Evolutionary conservation across 176 grass and related monocot species (phyloP).

Genomic region (Musa acuminata): DNA sequence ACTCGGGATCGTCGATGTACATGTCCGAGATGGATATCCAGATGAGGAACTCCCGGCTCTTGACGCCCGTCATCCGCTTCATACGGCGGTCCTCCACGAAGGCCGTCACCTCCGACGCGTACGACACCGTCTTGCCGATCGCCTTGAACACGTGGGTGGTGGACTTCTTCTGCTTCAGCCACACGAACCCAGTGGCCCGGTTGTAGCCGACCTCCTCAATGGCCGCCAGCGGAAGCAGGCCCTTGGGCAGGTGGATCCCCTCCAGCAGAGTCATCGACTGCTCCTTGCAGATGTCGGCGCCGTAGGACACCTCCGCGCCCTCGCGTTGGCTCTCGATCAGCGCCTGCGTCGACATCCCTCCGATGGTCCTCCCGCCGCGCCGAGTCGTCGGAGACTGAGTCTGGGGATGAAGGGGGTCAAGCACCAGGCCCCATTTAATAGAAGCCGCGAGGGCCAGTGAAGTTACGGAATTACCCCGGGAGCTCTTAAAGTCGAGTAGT

Average conservation of each 20-base stretch:
- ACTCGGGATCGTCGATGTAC: slow-evolving; percentile 27
- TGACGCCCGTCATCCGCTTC: slow-evolving; percentile 44
- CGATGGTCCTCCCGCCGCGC: too few relatives aligned
- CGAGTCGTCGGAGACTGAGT: too few relatives aligned
- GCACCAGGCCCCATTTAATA: too few relatives aligned
- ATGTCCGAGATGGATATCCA: slow-evolving; percentile 26
- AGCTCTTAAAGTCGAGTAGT: too few relatives aligned
- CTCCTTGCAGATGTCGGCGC: slow-evolving; percentile 41
- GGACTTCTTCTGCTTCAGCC: slow-evolving; percentile 45
- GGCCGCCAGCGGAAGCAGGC: slow-evolving; percentile 37
- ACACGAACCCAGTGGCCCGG: slow-evolving; percentile 43
- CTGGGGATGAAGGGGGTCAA: too few relatives aligned
- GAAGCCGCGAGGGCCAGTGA: too few relatives aligned
- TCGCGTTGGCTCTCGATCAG: slow-evolving; percentile 32
- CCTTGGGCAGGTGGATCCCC: slow-evolving; percentile 36
- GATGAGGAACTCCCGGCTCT: slow-evolving; percentile 36
- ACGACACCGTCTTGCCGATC: slow-evolving; percentile 42
- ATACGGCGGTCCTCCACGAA: slow-evolving; percentile 40
- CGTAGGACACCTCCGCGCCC: slow-evolving; percentile 47
- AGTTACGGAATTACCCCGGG: too few relatives aligned
- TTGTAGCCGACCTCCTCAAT: slow-evolving; percentile 57
- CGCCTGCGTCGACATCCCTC: slow-evolving; percentile 33
- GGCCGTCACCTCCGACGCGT: slow-evolving; percentile 10
- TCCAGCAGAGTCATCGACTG: slow-evolving; percentile 28
- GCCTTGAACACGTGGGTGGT: slow-evolving; percentile 38